phyloP scores from a whole-genome alignment of 1,284 basidiomycete genomes.

The Pholiota adiposa region DNA sequence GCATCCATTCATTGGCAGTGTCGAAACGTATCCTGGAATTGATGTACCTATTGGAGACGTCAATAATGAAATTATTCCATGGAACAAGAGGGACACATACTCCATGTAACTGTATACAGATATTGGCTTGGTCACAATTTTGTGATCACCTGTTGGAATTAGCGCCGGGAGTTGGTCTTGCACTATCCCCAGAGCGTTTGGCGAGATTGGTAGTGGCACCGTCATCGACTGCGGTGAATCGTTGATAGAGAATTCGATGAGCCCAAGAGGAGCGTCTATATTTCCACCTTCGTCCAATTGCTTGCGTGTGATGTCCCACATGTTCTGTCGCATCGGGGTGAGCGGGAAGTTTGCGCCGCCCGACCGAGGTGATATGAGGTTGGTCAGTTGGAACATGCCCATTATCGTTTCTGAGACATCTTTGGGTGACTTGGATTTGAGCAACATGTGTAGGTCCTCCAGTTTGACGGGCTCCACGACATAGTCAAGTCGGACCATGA shows the following conservation, averaged over 20 bases:
- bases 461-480: background rate
- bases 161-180: background rate
- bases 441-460: background rate
- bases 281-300: background rate
- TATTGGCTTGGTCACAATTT: background rate
- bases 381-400: background rate
- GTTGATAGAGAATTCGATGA: background rate
- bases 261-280: background rate
- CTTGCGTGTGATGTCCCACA: background rate
- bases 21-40: background rate
- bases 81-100: background rate
- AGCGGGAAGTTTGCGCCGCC: background rate
- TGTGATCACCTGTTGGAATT: background rate
- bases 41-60: background rate
- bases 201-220: background rate
- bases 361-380: background rate
- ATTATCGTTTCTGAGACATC: background rate
- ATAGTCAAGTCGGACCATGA: background rate
- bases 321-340: background rate
- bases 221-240: background rate
- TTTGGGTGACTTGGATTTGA: background rate
- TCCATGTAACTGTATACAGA: background rate
- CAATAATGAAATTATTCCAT: background rate
- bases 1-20: background rate
- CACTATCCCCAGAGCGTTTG: background rate